Evolutionary conservation across 768 basidiomycete species (phyloP), one percentile per base, ranked within the genome.

Genomic region (Fomitopsis serialis): DNA sequence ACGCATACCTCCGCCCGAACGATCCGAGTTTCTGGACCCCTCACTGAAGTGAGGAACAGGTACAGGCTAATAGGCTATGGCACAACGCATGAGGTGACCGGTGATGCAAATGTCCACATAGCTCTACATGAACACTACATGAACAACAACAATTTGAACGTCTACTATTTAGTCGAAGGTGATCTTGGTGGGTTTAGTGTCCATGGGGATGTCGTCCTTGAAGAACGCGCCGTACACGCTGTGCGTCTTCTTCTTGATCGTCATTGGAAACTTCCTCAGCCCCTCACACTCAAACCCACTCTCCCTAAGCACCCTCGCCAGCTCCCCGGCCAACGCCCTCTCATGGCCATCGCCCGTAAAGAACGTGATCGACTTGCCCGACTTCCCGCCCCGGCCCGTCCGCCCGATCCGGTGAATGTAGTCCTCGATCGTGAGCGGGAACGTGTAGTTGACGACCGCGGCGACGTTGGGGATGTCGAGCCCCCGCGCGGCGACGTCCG

Each of bases 401-500:
- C 92, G 79, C 44, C 92, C 92, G 55, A 94, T 93, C 9, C 92
- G 87, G 68, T 94, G 92, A 61, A 92, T 80, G 63, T 88, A 95
- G 72, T 92, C 87, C 72, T 97, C 96, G 45, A 98, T 87, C 2
- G 94, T 98, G 64, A 99, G 74, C 37, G 96, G 96, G 73, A 95
- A 98, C n/a, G 91, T 95, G 64, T 97, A 96, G 72, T 98, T 97
- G 67, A 98, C 82, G 45, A 99, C 97, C 23, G 87, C 80, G 23
- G 84, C 89, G 27, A 99, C 97, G 65, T 96, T 87, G 2, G 97
- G 95, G 62, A 99, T 98, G 74, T 99, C 97, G 58, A 99, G 74
- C 9, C 97, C 97, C 50, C 97, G 83, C 44, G 97, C 94, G 6
- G 97, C 97, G 9, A 99, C 97, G 67, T 99, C 97, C 22, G 92